Evolutionary conservation across 139 green algal genomes (phyloP).

Genomic region (Chlamydomonas schloesseri): DNA sequence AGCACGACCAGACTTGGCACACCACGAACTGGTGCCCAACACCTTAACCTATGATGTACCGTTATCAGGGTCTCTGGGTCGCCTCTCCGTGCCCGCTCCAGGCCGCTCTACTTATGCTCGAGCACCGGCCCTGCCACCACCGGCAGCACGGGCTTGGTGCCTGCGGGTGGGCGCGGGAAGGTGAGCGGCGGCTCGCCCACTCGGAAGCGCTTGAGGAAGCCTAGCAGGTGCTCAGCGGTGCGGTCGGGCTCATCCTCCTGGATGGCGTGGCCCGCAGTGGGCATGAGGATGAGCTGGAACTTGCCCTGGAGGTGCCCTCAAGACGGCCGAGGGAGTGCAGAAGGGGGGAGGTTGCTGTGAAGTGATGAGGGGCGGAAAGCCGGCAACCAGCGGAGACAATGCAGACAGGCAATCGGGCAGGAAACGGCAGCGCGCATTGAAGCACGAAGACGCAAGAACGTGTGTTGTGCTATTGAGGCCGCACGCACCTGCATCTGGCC

Average conservation of each 20-base stretch:
- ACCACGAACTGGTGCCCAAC: too few relatives aligned
- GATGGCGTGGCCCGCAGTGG: conserved; percentile 91
- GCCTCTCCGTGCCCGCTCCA: too few relatives aligned
- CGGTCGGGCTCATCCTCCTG: conserved; percentile 86
- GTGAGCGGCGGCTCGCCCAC: conserved; percentile 75
- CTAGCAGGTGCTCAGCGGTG: conserved; percentile 71
- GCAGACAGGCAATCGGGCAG: too few relatives aligned
- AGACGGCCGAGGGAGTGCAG: not conserved
- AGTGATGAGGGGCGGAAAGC: too few relatives aligned
- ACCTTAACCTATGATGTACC: too few relatives aligned
- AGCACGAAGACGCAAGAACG: too few relatives aligned
- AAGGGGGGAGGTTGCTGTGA: too few relatives aligned
- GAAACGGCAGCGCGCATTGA: too few relatives aligned
- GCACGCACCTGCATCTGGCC: conserved; percentile 94
- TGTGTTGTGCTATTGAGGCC: too few relatives aligned
- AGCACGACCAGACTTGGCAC: too few relatives aligned
- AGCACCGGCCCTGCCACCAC: conserved; percentile 58
- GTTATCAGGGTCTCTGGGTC: too few relatives aligned
- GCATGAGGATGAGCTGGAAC: conserved; percentile 94
- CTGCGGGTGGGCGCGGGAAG: conserved; percentile 56
- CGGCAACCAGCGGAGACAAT: too few relatives aligned
- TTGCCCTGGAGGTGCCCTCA: conserved; percentile 83
- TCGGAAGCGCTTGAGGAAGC: conserved; percentile 84
- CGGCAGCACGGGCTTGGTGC: conserved; percentile 63
- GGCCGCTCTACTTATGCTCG: not conserved